Evolutionary conservation across 176 grass and related monocot species (phyloP).

Genomic region (Alloteropsis semialata): DNA sequence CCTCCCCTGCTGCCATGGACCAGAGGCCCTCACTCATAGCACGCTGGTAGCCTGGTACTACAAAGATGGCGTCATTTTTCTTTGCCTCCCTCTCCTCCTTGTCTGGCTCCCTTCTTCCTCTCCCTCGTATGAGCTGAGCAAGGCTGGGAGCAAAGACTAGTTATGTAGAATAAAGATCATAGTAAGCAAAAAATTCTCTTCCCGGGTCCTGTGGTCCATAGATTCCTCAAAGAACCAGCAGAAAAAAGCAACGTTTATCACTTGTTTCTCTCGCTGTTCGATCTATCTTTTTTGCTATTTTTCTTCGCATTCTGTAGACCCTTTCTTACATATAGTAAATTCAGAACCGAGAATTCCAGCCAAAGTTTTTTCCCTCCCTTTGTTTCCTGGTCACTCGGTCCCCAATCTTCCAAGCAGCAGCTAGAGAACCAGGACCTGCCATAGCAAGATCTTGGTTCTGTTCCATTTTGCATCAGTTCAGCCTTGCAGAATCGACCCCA

Average conservation of each 20-base stretch:
- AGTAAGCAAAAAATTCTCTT: not conserved
- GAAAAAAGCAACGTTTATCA: constrained; percentile 13
- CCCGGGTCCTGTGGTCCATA: not conserved
- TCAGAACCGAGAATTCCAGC: constrained; percentile 18
- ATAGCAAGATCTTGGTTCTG: constrained; percentile 32
- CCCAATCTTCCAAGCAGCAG: not conserved
- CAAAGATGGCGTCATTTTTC: constrained; percentile 46
- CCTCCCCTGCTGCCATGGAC: constrained; percentile 3
- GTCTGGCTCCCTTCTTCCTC: constrained; percentile 19
- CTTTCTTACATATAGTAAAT: not conserved
- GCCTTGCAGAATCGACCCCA: not conserved
- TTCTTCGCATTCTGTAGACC: not conserved
- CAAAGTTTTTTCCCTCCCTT: not conserved
- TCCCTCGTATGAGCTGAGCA: constrained; percentile 19
- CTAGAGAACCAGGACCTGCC: not conserved
- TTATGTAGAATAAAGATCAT: constrained; percentile 36
- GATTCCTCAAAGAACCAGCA: constrained; percentile 17
- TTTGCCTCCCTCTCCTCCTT: constrained; percentile 29
- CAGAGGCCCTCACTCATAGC: constrained; percentile 13
- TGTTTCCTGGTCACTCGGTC: not conserved
- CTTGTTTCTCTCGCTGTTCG: constrained; percentile 11
- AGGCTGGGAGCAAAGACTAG: constrained; percentile 28
- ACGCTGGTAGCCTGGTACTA: constrained; percentile 20
- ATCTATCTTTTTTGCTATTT: constrained; percentile 7
- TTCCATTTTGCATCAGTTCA: not conserved